These are phyloP conservation scores for Aspergillus melleus DNA, from an alignment of 2,329 filamentous ascomycete species.

Conservation along the genomic window DNA sequence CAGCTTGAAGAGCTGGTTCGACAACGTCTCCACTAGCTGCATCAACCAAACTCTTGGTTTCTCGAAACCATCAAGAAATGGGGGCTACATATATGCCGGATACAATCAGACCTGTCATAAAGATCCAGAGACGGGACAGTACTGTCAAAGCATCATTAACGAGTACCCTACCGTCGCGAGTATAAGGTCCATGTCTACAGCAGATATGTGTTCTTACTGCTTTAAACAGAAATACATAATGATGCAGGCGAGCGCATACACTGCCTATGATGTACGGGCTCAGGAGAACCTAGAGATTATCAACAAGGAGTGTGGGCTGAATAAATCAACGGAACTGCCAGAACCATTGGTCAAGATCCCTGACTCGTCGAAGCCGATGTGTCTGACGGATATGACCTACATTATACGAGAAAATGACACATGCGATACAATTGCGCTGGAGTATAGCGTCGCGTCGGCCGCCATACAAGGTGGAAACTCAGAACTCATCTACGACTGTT, in stretches of 20 bases:
- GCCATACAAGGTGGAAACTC: conserved; percentile 5
- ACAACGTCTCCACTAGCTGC: conserved; percentile 10
- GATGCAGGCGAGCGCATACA: conserved; percentile 27
- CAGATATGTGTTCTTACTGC: conserved; percentile 23
- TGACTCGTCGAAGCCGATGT: not conserved
- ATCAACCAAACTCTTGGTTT: conserved; percentile 6
- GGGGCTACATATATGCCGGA: conserved; percentile 8
- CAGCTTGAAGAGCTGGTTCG: conserved; percentile 13
- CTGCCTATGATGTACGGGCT: conserved; percentile 18
- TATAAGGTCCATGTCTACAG: not conserved
- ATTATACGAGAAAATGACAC: conserved; percentile 3
- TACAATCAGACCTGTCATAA: conserved; percentile 18
- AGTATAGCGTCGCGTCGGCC: conserved; percentile 12
- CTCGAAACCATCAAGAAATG: conserved; percentile 3
- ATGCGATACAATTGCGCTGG: conserved; percentile 5
- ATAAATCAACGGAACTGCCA: not conserved
- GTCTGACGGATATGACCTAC: conserved; percentile 1
- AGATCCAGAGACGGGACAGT: conserved; percentile 9
- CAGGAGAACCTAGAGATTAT: not conserved
- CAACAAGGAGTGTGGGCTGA: not conserved
- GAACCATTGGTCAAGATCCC: not conserved
- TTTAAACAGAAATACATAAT: conserved; percentile 18
- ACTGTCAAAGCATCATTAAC: conserved; percentile 13
- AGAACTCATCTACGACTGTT: conserved; percentile 6
- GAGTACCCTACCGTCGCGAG: not conserved